phyloP scores from a whole-genome alignment of 1,139 yeast genomes.

The Kodamaea ohmeri region DNA sequence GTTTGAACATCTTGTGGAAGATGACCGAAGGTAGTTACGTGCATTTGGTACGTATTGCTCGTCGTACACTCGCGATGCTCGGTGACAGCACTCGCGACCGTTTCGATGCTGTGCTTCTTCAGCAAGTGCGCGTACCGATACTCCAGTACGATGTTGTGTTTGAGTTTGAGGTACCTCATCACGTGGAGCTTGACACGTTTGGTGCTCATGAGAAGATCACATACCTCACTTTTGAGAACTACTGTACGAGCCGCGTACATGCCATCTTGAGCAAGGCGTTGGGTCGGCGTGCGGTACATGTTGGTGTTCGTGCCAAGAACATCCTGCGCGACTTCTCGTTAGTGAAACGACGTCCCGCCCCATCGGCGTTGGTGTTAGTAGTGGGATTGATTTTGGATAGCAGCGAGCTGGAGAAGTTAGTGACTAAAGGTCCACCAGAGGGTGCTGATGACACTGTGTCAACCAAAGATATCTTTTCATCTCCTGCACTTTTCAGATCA shows the following conservation, averaged over 20 bases:
- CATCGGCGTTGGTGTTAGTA: slow-evolving; percentile 50
- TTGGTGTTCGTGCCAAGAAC: slow-evolving; percentile 26
- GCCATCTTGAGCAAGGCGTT: slow-evolving; percentile 61
- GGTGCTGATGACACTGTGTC: slow-evolving; percentile 38
- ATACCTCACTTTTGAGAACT: slow-evolving; percentile 68
- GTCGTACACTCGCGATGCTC: slow-evolving; percentile 62
- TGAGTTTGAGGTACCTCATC: slow-evolving; percentile 45
- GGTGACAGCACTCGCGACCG: slow-evolving; percentile 82
- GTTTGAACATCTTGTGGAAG: slow-evolving; percentile 78
- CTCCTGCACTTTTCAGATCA: slow-evolving; percentile 49
- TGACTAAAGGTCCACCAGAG: slow-evolving; percentile 82
- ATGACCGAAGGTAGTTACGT: slow-evolving; percentile 70
- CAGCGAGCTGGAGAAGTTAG: slow-evolving; percentile 71
- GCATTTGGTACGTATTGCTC: slow-evolving; percentile 62
- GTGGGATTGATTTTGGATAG: slow-evolving; percentile 56
- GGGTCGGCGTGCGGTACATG: slow-evolving; percentile 58
- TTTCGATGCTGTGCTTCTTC: slow-evolving; percentile 79
- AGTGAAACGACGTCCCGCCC: slow-evolving; percentile 55
- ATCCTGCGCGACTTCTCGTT: slow-evolving; percentile 39
- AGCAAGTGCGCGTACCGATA: slow-evolving; percentile 52
- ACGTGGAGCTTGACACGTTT: slow-evolving; percentile 41
- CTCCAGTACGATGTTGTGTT: slow-evolving; percentile 67
- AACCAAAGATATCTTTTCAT: slow-evolving; percentile 43
- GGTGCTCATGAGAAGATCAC: slow-evolving; percentile 75
- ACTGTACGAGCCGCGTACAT: slow-evolving; percentile 57